Conservation (phyloP, 2,329 filamentous ascomycete genomes). For the Colletotrichum viniferum region DNA sequence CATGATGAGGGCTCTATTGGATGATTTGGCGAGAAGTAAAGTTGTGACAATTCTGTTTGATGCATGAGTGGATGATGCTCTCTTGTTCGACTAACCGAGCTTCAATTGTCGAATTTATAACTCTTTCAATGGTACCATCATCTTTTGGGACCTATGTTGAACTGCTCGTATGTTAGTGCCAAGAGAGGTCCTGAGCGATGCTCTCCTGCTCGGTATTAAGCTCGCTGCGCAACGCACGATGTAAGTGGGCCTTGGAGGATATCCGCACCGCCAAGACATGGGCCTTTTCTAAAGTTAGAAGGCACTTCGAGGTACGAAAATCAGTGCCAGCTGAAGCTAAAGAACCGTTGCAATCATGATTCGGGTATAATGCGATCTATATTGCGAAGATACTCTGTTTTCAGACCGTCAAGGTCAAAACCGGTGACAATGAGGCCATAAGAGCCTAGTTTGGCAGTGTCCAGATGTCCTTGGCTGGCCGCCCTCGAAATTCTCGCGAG, state of each 20-base stretch:
- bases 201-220: neutral
- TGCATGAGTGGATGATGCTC: neutral
- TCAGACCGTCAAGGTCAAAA: neutral
- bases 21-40: neutral
- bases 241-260: neutral
- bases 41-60: neutral
- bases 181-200: neutral
- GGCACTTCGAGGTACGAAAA: neutral
- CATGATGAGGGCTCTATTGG: neutral
- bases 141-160: neutral
- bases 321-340: neutral
- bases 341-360: neutral
- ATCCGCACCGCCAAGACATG: neutral
- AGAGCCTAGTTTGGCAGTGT: neutral
- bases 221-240: neutral
- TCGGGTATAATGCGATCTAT: neutral
- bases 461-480: neutral
- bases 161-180: neutral
- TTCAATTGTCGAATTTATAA: neutral
- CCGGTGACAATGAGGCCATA: neutral
- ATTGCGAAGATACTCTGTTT: neutral
- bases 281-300: neutral
- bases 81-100: neutral
- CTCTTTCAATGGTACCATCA: neutral
- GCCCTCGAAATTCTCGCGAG: neutral